A percentile compares a stretch with the other conserved stretches of the same genome.
phyloP scores from a whole-genome alignment of 225 moss, liverwort and hornwort species.

The Sphagnum contortum region DNA sequence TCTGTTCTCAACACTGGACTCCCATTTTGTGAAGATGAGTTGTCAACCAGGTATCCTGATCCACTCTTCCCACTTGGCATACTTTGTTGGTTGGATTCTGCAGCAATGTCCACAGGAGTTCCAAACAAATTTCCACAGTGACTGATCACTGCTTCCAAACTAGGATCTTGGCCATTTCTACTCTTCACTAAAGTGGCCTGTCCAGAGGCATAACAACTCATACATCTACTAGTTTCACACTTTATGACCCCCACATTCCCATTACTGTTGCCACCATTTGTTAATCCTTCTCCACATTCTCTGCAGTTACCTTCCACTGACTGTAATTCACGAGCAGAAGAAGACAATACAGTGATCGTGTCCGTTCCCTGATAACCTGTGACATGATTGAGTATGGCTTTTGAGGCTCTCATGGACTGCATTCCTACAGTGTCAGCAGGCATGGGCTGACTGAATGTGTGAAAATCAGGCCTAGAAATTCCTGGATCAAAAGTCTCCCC shows the following conservation, averaged over 20 bases:
- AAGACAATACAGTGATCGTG: too few species aligned
- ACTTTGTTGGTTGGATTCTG: constrained; percentile 16
- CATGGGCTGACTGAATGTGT: constrained; percentile 4
- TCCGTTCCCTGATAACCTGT: too few species aligned
- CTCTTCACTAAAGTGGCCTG: constrained; percentile 2
- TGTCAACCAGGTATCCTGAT: constrained; percentile 16
- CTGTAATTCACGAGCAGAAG: too few species aligned
- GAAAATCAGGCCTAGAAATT: constrained; percentile 3
- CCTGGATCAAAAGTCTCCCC: constrained; percentile 5
- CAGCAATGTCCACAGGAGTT: constrained; percentile 5
- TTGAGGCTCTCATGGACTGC: too few species aligned
- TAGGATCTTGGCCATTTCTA: constrained; percentile 13
- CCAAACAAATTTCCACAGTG: constrained; percentile 10
- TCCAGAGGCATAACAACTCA: neutral
- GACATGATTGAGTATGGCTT: too few species aligned
- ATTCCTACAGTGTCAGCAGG: too few species aligned
- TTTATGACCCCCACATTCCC: constrained; percentile 2
- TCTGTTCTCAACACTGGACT: constrained; percentile 31
- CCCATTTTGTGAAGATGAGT: constrained; percentile 17
- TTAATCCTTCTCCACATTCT: neutral
- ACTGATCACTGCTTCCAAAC: neutral
- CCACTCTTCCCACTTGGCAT: constrained; percentile 7
- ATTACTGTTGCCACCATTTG: neutral
- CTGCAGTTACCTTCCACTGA: too few species aligned
- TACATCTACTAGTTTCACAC: neutral